Evolutionary conservation across 2,329 filamentous ascomycete species (phyloP).

Genomic region (Torrubiella hemipterigena): DNA sequence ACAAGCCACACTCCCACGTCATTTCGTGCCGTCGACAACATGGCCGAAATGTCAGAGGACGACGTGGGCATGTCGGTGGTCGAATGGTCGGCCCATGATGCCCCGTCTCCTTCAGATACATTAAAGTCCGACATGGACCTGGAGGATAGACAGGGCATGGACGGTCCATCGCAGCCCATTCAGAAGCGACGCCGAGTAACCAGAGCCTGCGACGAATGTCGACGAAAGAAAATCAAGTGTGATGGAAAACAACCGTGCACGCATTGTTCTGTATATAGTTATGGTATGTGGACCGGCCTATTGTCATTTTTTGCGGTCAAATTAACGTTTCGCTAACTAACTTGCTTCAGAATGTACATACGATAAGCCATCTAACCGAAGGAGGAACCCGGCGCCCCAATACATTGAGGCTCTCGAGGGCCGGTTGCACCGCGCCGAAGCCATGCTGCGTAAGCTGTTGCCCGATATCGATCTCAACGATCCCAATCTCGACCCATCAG

Average conservation of each 20-base stretch:
- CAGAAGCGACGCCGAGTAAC: constrained; percentile 72
- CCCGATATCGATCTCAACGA: constrained; percentile 80
- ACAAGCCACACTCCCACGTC: no score
- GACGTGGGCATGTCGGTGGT: constrained; percentile 23
- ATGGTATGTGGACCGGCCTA: constrained; percentile 51
- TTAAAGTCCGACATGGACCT: constrained; percentile 29
- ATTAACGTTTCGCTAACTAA: not conserved
- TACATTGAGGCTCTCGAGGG: constrained; percentile 85
- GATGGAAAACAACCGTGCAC: constrained; percentile 83
- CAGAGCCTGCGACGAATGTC: constrained; percentile 70
- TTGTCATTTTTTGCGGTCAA: not conserved
- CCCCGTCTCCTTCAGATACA: constrained; percentile 29
- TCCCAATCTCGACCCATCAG: constrained; percentile 64
- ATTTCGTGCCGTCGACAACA: constrained; percentile 8
- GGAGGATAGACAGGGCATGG: constrained; percentile 20
- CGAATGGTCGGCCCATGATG: constrained; percentile 22
- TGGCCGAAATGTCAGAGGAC: constrained; percentile 30
- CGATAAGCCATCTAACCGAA: constrained; percentile 84
- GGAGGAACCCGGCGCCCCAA: constrained; percentile 81
- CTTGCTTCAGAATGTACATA: constrained; percentile 69
- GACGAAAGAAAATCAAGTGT: constrained; percentile 79
- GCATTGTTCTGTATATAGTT: constrained; percentile 96
- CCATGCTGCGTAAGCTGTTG: constrained; percentile 64
- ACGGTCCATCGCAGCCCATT: constrained; percentile 39
- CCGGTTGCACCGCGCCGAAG: constrained; percentile 72